Evolutionary conservation across 768 basidiomycete genomes (phyloP).

Genomic region (Rossbeevera mucosa): DNA sequence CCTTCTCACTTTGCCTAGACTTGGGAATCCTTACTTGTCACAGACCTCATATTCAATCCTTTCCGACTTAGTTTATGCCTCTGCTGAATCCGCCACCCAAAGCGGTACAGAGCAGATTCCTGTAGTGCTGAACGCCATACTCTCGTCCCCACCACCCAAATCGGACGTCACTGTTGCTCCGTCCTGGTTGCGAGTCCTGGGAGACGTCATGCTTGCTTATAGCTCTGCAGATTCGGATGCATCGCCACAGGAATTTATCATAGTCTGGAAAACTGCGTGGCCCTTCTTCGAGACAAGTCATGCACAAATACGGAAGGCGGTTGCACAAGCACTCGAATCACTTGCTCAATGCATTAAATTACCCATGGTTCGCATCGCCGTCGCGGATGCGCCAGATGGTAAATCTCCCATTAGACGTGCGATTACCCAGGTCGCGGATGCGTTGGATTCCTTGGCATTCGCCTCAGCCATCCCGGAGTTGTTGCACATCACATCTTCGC

Average conservation of each 20-base stretch:
- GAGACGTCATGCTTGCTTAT: conserved; percentile 66
- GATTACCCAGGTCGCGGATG: conserved; percentile 57
- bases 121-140: conserved; percentile 60
- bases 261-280: conserved; percentile 75
- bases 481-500: conserved; percentile 64
- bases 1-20: conserved; percentile 77
- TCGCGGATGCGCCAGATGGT: conserved; percentile 40
- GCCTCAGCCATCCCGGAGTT: conserved; percentile 77
- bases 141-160: conserved; percentile 66
- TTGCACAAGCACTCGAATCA: conserved; percentile 57
- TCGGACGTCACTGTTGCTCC: conserved; percentile 64
- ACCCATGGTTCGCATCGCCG: conserved; percentile 50
- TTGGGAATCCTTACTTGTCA: conserved; percentile 86
- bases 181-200: conserved; percentile 77
- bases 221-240: conserved; percentile 44
- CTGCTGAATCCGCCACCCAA: conserved; percentile 46
- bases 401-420: conserved; percentile 60
- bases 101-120: conserved; percentile 51
- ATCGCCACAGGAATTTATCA: conserved; percentile 50
- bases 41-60: conserved; percentile 84
- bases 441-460: conserved; percentile 68
- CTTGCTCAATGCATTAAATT: conserved; percentile 70
- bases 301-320: conserved; percentile 53
- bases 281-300: conserved; percentile 72
- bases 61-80: conserved; percentile 67